Conservation (phyloP, 2,329 filamentous ascomycete species). For the Simplicillium aogashimaense region DNA sequence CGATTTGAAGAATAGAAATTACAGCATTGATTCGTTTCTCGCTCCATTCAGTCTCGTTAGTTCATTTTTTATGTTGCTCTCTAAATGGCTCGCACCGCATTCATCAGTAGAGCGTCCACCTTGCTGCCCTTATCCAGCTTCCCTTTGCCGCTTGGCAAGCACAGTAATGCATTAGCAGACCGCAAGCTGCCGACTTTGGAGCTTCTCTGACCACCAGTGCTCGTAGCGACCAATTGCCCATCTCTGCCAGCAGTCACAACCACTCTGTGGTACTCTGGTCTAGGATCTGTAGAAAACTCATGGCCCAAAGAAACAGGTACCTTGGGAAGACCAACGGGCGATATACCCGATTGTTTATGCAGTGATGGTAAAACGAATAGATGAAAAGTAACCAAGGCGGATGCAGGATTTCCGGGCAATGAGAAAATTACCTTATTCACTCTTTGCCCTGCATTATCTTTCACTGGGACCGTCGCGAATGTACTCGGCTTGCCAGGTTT, state of each 20-base stretch:
- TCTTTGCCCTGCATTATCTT: constrained; percentile 47
- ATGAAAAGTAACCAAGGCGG: constrained; percentile 85
- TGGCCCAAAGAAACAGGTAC: constrained; percentile 64
- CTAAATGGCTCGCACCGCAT: constrained; percentile 22
- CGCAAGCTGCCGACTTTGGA: constrained; percentile 82
- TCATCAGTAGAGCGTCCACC: constrained; percentile 75
- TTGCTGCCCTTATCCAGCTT: constrained; percentile 57
- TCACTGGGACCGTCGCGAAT: constrained; percentile 76
- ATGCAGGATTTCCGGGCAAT: constrained; percentile 88
- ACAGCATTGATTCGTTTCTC: constrained; percentile 3
- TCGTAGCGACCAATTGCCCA: constrained; percentile 62
- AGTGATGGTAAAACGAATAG: constrained; percentile 86
- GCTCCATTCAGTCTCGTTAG: neutral
- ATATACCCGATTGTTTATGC: constrained; percentile 64
- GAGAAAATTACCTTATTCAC: constrained; percentile 71
- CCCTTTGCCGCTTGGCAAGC: constrained; percentile 56
- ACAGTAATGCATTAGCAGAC: constrained; percentile 78
- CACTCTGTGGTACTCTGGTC: constrained; percentile 87
- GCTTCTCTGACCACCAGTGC: constrained; percentile 85
- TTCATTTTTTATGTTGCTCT: neutral
- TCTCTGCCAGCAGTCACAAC: constrained; percentile 56
- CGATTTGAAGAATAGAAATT: no score
- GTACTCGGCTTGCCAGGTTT: constrained; percentile 98
- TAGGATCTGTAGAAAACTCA: constrained; percentile 63
- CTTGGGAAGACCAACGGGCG: constrained; percentile 57